A percentile compares a stretch with the other conserved stretches of the same genome.
These are phyloP conservation scores for Passiflora organensis DNA, from an alignment of 345 rosid genomes.

Conservation along the genomic window DNA sequence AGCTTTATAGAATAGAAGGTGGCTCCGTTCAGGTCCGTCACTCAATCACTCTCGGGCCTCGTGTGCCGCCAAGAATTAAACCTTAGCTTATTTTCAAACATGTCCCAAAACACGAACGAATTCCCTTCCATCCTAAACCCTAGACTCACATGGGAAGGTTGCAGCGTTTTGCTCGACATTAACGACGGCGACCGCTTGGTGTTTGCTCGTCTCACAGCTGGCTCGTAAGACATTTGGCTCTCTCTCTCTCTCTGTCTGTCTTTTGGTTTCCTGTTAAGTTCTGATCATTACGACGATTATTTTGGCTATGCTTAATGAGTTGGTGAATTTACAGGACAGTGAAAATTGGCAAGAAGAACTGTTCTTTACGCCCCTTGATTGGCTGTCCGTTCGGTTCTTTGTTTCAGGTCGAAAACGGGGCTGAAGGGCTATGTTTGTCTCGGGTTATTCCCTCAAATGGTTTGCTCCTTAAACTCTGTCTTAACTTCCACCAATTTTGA, in stretches of 20 bases:
- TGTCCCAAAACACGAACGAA: too few relatives aligned
- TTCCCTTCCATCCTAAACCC: constrained; percentile 11
- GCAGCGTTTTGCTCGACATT: constrained; percentile 88
- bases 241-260: not conserved
- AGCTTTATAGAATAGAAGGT: too few relatives aligned
- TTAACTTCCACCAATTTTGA: not conserved
- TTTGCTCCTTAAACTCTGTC: constrained; percentile 11
- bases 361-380: constrained; percentile 60
- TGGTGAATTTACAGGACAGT: constrained; percentile 37
- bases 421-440: constrained; percentile 51
- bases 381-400: constrained; percentile 83
- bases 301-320: not conserved
- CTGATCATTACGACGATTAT: too few relatives aligned
- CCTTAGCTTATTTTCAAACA: too few relatives aligned
- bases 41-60: too few relatives aligned
- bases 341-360: constrained; percentile 68
- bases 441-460: constrained; percentile 54
- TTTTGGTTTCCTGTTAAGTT: not conserved
- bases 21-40: too few relatives aligned
- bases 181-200: constrained; percentile 97
- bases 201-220: constrained; percentile 77
- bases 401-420: constrained; percentile 69
- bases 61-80: too few relatives aligned
- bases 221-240: constrained; percentile 55
- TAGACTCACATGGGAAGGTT: constrained; percentile 82